Conservation (phyloP, 768 basidiomycete species). For the Lactarius deliciosus region DNA sequence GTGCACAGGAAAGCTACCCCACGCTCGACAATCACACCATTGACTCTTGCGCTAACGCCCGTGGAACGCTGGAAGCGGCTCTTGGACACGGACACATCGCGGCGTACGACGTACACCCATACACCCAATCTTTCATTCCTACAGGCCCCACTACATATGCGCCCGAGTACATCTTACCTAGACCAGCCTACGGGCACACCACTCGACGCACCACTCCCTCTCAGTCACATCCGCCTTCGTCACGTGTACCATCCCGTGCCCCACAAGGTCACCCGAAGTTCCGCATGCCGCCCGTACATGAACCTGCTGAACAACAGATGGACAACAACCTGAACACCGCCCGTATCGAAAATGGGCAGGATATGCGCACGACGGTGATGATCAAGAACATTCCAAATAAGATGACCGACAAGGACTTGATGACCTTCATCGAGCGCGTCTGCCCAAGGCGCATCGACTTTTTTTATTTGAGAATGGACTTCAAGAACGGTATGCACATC, state of each 20-base stretch:
- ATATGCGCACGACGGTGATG: slow-evolving; percentile 85
- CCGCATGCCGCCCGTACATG: slow-evolving; percentile 19
- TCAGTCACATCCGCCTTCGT: slow-evolving; percentile 16
- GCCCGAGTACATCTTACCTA: slow-evolving; percentile 25
- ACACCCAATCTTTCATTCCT: slow-evolving; percentile 26
- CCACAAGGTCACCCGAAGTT: slow-evolving; percentile 25
- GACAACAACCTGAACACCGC: slow-evolving; percentile 65
- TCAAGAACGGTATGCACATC: slow-evolving; percentile 61
- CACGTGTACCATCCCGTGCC: slow-evolving; percentile 31
- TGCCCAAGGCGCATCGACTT: slow-evolving; percentile 82
- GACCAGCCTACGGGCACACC: slow-evolving; percentile 19
- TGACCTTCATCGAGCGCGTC: slow-evolving; percentile 65
- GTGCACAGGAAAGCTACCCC: slow-evolving; percentile 8
- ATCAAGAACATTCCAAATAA: slow-evolving; percentile 94
- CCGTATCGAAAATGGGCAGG: slow-evolving; percentile 72
- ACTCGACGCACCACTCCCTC: slow-evolving; percentile 16
- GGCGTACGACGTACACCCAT: slow-evolving; percentile 13
- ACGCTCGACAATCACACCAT: background rate
- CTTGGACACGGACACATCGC: slow-evolving; percentile 14
- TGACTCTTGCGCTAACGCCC: slow-evolving; percentile 8
- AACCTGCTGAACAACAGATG: slow-evolving; percentile 34
- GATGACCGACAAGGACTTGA: slow-evolving; percentile 74
- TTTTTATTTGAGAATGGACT: slow-evolving; percentile 85
- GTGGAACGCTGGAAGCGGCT: slow-evolving; percentile 3
- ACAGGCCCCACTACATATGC: slow-evolving; percentile 20